phyloP scores from a whole-genome alignment of 495 filamentous ascomycete genomes.

The Penicillium fimorum region DNA sequence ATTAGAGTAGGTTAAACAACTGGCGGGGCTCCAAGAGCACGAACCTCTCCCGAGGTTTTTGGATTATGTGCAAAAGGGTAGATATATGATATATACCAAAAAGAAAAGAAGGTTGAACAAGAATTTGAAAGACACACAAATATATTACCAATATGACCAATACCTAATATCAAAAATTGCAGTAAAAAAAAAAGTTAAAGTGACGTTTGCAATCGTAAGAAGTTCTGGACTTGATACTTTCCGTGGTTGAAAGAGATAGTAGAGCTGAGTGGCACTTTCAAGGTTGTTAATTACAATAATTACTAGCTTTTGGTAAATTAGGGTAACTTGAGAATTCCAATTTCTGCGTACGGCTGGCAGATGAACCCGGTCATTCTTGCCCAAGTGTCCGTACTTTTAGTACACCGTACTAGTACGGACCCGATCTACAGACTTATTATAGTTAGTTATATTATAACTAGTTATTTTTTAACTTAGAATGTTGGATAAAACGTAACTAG shows the following conservation, averaged over 20 bases:
- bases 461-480: too few relatives aligned
- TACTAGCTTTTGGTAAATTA: not conserved
- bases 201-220: constrained; percentile 28
- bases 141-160: not conserved
- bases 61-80: not conserved
- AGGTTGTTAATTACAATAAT: not conserved
- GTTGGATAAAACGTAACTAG: too few relatives aligned
- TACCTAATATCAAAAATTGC: constrained; percentile 7
- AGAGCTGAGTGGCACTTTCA: not conserved
- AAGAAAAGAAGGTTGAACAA: too few relatives aligned
- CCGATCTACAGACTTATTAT: too few relatives aligned
- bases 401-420: too few relatives aligned
- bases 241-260: constrained; percentile 12
- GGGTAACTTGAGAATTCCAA: not conserved
- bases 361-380: constrained; percentile 17
- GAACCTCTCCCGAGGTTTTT: constrained; percentile 11
- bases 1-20: constrained; percentile 16
- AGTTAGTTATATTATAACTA: too few relatives aligned
- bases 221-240: constrained; percentile 4
- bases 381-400: not conserved
- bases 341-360: not conserved
- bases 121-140: constrained; percentile 1
- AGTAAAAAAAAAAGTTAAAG: constrained; percentile 16
- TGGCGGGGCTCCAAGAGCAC: constrained; percentile 23
- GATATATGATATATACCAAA: not conserved